Evolutionary conservation across 2,329 filamentous ascomycete species (phyloP), one percentile per base, ranked within the genome.

Genomic region (Alternaria angustiovoidea): DNA sequence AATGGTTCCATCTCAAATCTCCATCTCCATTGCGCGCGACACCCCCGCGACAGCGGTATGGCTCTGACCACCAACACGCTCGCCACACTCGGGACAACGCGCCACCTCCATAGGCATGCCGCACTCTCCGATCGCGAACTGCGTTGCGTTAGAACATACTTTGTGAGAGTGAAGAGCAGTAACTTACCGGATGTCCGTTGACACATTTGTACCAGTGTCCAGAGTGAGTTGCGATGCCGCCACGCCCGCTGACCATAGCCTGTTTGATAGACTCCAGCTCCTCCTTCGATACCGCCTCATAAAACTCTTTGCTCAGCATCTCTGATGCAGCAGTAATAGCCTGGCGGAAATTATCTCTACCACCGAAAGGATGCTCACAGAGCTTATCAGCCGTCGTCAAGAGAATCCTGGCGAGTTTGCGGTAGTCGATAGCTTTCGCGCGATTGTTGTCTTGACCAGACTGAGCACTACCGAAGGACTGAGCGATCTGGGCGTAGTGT

Each of bases 31-130:
- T 0, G 86, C 87, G 43, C 69, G 78, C 12, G 71, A 79, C 2
- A 89, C 86, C 2, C 88, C 88, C 14, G 71, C 77, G 0, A 79
- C 83, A n/a, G 82, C 61, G 8, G 8, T 54, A 71, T 90, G 87
- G 39, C 82, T 9, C 46, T 66, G 70, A 0, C 89, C 89, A 2
- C 88, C 89, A 30, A 91, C 82, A 0, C 74, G 62, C 1, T 81
- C 81, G 2, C 81, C 83, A 64, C 89, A 92, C 63, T 91, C 84
- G 0, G 89, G 88, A 65, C 90, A 92, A 2, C 74, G 74, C 1
- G 88, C 83, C 18, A 69, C 55, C 71, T 91, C 62, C 86, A 90
- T 89, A 0, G 89, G 86, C 82, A 87, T 86, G 1, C 88, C 88
- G 67, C 88, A 90, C 61, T 91, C 86, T 1, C 88, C 88, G 32